These are phyloP conservation scores for Ceratobasidium theobromae DNA, from an alignment of 1,284 basidiomycete species.

Conservation along the genomic window DNA sequence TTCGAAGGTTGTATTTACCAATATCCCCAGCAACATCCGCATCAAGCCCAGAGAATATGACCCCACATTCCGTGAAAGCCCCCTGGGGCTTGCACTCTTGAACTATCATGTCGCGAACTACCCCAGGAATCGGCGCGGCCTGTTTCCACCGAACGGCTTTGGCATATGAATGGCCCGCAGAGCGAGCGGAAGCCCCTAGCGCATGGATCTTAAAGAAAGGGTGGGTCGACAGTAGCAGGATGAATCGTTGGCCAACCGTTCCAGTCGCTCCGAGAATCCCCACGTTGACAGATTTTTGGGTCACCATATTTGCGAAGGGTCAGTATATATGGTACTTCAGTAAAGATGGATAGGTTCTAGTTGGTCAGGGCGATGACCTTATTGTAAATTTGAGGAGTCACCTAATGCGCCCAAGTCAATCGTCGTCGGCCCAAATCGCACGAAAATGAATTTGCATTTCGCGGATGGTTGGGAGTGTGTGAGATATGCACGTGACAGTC, in stretches of 20 bases:
- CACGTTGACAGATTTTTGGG: constrained; percentile 64
- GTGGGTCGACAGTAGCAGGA: constrained; percentile 83
- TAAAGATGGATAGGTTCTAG: too few relatives aligned
- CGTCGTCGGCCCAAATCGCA: constrained; percentile 23
- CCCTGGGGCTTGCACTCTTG: constrained; percentile 72
- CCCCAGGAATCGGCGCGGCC: constrained; percentile 68
- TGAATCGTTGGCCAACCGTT: constrained; percentile 94
- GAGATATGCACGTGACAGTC: constrained; percentile 3
- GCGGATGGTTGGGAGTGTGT: background rate
- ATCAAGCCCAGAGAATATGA: constrained; percentile 95
- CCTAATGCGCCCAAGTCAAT: background rate
- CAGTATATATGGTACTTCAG: too few relatives aligned
- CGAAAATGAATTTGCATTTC: constrained; percentile 29
- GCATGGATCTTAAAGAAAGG: constrained; percentile 89
- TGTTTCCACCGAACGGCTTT: constrained; percentile 92
- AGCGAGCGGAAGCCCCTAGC: constrained; percentile 87
- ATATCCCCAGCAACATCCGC: constrained; percentile 93
- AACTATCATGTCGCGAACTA: constrained; percentile 71
- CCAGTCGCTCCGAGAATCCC: constrained; percentile 96
- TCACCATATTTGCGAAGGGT: constrained; percentile 14
- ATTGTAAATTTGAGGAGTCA: too few relatives aligned
- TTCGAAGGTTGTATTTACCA: constrained; percentile 55
- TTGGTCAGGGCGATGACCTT: too few relatives aligned
- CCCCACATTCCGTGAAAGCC: constrained; percentile 77
- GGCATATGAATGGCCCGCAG: constrained; percentile 82